phyloP scores from a whole-genome alignment of 2,329 filamentous ascomycete genomes.

The Paracorniculantispora psalliotae region DNA sequence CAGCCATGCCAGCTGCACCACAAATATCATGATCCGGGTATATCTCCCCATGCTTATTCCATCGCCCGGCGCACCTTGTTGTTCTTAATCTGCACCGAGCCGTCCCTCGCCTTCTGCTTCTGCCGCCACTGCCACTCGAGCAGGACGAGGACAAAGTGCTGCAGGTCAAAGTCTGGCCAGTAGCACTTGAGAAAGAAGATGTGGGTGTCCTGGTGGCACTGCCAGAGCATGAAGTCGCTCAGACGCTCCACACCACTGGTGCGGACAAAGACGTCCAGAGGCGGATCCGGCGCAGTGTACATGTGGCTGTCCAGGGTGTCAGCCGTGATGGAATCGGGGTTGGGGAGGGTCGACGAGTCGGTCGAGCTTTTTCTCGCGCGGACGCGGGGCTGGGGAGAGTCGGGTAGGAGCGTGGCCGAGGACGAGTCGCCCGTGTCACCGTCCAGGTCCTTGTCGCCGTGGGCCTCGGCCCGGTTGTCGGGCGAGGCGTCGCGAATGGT shows the following conservation, averaged over 20 bases:
- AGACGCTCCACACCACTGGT: slow-evolving; percentile 90
- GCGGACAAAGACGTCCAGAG: slow-evolving; percentile 82
- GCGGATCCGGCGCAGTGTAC: slow-evolving; percentile 80
- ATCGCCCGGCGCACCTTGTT: slow-evolving; percentile 22
- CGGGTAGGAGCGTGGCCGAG: slow-evolving; percentile 53
- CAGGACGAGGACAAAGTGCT: slow-evolving; percentile 87
- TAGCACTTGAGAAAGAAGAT: slow-evolving; percentile 88
- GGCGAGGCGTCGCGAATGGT: slow-evolving; percentile 47
- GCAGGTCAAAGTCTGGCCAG: slow-evolving; percentile 95
- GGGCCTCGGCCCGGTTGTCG: slow-evolving; percentile 40
- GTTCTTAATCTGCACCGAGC: slow-evolving; percentile 15
- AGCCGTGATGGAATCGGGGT: slow-evolving; percentile 81
- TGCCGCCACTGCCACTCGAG: slow-evolving; percentile 79
- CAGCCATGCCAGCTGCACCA: neutral
- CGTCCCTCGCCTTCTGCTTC: slow-evolving; percentile 52
- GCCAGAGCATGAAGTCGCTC: slow-evolving; percentile 99
- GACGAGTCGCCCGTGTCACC: slow-evolving; percentile 50
- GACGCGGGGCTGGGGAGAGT: slow-evolving; percentile 42
- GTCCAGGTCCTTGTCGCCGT: slow-evolving; percentile 43
- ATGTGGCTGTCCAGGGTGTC: slow-evolving; percentile 80
- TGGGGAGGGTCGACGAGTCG: slow-evolving; percentile 44
- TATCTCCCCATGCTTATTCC: slow-evolving; percentile 17
- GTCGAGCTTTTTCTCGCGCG: slow-evolving; percentile 29
- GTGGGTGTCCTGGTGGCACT: slow-evolving; percentile 87
- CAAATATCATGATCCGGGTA: neutral